Evolutionary conservation across 768 basidiomycete species (phyloP), one percentile per base, ranked within the genome.

Genomic region (Naganishia antarctica): DNA sequence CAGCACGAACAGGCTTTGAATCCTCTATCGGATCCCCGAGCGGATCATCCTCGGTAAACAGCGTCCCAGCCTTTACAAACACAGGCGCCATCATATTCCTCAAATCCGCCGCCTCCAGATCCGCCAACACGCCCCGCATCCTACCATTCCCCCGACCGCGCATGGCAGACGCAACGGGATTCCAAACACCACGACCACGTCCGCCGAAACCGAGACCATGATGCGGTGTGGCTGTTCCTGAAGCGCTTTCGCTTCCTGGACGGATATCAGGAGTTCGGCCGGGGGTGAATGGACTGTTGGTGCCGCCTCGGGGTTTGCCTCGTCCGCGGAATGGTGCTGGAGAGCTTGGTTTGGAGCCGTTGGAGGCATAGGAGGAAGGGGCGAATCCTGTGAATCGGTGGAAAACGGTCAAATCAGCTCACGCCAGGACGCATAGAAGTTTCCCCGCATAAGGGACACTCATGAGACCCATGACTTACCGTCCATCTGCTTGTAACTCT

Each of bases 11-110:
- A 37, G 34, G 53, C 32, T 57, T 23, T 7, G 53, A 57, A 57
- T 32, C 53, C 37, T 57, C 34, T n/a, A 57, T 46, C 47, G 50
- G 40, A 61, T 66, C 60, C 6, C 47, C 48, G 4, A 53, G 40
- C 12, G 32, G 53, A 16, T 57, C 72, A 2, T 74, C 74, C 31
- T 74, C 71, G 61, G 72, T 72, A 68, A 76, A 74, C 46, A 77
- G 59, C 61, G 74, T 74, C 41, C 76, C 74, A 45, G 73, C 76
- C 64, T 74, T 77, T 29, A 75, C 71, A 53, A 76, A 76, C 16
- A 74, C 46, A 13, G 76, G 73, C 4, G 73, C 49, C 41, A 53
- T 46, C 45, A 40, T 48, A 37, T 49, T 53, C 45, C 46, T 49
- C 21, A 47, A 40, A 62, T 50, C 61, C 9, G 47, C 61, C 2